Evolutionary conservation across 2,329 filamentous ascomycete genomes (phyloP), one percentile per base, ranked within the genome.

Genomic region (Colletotrichum tofieldiae): DNA sequence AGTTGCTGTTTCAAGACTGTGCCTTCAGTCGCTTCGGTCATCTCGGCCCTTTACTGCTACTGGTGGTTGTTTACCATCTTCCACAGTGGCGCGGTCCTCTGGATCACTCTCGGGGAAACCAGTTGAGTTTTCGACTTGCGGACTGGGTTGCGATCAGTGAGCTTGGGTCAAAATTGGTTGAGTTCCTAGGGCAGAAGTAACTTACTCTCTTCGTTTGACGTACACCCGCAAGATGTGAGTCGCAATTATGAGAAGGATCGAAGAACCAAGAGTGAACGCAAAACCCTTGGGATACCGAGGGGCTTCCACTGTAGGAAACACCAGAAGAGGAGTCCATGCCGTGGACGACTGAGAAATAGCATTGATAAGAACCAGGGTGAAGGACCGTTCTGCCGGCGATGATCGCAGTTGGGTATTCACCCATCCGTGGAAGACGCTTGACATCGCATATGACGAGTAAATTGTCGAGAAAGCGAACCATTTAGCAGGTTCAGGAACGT

Each of bases 271-370:
- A 0, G 65, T 63, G 26, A 74, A 91, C 80, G 12, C 88, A 55
- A 82, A 86, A 1, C 85, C 85, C 67, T 85, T 86, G 0, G 80
- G 78, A 62, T 81, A 87, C 1, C 82, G 75, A 3, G 85, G 85
- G 0, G 80, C 81, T 67, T 87, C 84, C 1, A 84, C 81, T 0
- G 84, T 86, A 1, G 80, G 81, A 73, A 88, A 91, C 0, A 86
- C 84, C 8, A 90, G 76, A 3, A 90, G 75, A 3, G 84, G 85
- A 2, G 86, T 90, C 88, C 88, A 91, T 0, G 86, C 87, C 82
- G 64, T 89, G 85, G 45, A 88, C 80, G 3, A 86, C 87, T 90
- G 0, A 85, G 87, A 0, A 85, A 89, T 76, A 89, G 71, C 66
- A n/a, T 70, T 71, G 49, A 73, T 71, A 14, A 73, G 55, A 9